phyloP scores from a whole-genome alignment of 169 alveolate genomes.

The Eimeria sp. region DNA sequence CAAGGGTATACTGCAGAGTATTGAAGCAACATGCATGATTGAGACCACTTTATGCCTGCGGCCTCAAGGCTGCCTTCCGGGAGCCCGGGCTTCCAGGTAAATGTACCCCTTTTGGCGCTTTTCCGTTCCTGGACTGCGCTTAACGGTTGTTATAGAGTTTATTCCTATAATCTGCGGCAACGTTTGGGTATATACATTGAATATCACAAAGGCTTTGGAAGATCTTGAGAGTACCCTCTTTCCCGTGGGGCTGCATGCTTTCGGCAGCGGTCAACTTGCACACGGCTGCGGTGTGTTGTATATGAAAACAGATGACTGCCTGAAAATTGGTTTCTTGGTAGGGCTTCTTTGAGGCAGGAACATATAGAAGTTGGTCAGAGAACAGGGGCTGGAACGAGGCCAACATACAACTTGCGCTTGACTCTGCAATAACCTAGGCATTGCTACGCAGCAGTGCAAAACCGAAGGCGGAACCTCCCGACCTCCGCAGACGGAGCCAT shows the following conservation, averaged over 20 bases:
- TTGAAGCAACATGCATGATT: neutral
- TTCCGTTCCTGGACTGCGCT: no score
- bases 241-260: conserved; percentile 25
- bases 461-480: neutral
- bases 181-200: neutral
- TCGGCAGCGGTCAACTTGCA: conserved; percentile 50
- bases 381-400: neutral
- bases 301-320: neutral
- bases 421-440: neutral
- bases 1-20: neutral
- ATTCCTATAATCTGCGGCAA: neutral
- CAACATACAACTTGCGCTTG: neutral
- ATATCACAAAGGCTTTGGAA: neutral
- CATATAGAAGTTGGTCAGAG: neutral
- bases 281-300: neutral
- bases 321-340: neutral
- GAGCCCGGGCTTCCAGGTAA: neutral
- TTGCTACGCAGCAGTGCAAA: neutral
- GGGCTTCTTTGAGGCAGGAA: neutral
- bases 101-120: neutral
- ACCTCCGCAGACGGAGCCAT: neutral
- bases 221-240: neutral
- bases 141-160: neutral
- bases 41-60: neutral
- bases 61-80: neutral